Evolutionary conservation across 2,329 filamentous ascomycete genomes (phyloP).

Genomic region (Xylariaceae sp.): DNA sequence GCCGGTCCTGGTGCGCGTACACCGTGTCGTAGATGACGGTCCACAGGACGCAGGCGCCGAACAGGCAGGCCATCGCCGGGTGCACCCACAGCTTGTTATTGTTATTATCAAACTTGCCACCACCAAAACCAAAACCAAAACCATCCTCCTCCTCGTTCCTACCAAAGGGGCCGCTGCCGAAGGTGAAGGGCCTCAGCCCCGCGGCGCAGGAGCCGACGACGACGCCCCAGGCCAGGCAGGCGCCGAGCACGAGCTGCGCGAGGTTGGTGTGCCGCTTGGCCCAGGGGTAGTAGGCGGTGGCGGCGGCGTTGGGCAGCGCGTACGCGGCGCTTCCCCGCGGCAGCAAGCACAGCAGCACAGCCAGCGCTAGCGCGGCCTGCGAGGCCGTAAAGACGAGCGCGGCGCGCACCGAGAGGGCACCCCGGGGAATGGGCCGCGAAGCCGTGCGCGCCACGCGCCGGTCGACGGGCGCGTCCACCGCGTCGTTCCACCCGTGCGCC

Average conservation of each 20-base stretch:
- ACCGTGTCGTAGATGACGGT: constrained; percentile 28
- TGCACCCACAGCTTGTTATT: constrained; percentile 12
- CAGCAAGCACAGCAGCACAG: constrained; percentile 17
- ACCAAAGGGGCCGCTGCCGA: constrained; percentile 13
- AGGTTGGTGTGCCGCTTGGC: constrained; percentile 29
- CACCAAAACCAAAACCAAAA: no score
- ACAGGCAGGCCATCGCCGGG: constrained; percentile 17
- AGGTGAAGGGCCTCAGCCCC: constrained; percentile 16
- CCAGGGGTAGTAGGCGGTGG: constrained; percentile 25
- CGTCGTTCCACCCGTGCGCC: constrained; percentile 29
- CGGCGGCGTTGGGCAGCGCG: constrained; percentile 20
- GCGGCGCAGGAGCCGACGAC: constrained; percentile 23
- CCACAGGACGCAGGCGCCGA: constrained; percentile 24
- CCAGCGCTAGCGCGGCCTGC: constrained; percentile 18
- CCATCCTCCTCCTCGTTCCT: no score
- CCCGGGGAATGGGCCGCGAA: constrained; percentile 26
- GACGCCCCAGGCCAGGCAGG: constrained; percentile 24
- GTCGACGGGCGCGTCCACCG: constrained; percentile 27
- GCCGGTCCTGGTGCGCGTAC: constrained; percentile 28
- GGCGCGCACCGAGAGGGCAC: constrained; percentile 20
- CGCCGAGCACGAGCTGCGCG: constrained; percentile 28
- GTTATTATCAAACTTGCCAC: neutral
- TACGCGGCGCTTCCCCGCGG: constrained; percentile 16
- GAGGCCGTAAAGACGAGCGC: constrained; percentile 24
- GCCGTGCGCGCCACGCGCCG: constrained; percentile 21